Conservation (phyloP, 306 rosid genomes). For the Lagenaria siceraria region DNA sequence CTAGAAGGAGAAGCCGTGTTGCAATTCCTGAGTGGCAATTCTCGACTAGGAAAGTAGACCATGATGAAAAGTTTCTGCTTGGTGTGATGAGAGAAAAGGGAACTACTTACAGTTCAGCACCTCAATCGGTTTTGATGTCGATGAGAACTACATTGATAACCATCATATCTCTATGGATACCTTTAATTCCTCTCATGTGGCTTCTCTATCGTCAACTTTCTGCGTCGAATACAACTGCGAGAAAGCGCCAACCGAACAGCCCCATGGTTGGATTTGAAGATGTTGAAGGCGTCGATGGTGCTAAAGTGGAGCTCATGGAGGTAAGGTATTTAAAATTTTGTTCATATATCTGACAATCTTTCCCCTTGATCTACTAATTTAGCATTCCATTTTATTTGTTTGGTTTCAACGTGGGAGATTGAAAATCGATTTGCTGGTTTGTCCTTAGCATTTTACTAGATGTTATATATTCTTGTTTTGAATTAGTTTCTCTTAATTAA, state of each 20-base stretch:
- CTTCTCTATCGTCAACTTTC: constrained; percentile 87
- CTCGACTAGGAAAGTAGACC: constrained; percentile 78
- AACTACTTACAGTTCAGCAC: constrained; percentile 72
- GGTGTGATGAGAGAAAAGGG: constrained; percentile 81
- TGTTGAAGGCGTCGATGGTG: constrained; percentile 90
- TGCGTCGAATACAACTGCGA: constrained; percentile 79
- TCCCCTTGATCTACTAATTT: background rate
- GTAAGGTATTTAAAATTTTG: constrained; percentile 23
- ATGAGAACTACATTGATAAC: constrained; percentile 75
- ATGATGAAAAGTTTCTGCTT: constrained; percentile 71
- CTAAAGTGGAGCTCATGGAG: constrained; percentile 94
- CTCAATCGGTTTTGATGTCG: constrained; percentile 62
- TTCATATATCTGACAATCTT: background rate
- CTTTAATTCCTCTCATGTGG: constrained; percentile 94
- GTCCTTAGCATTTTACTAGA: background rate
- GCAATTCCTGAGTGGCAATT: constrained; percentile 59
- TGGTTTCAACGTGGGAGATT: background rate
- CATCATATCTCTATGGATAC: constrained; percentile 74
- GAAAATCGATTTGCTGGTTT: background rate
- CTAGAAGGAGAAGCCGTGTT: constrained; percentile 21
- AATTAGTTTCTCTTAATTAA: background rate
- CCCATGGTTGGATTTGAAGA: constrained; percentile 81
- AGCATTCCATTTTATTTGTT: background rate
- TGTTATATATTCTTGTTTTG: background rate
- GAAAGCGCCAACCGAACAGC: constrained; percentile 47